Base-by-base conservation (phyloP, 202 grass and related monocot species). In the Musa balbisiana region DNA sequence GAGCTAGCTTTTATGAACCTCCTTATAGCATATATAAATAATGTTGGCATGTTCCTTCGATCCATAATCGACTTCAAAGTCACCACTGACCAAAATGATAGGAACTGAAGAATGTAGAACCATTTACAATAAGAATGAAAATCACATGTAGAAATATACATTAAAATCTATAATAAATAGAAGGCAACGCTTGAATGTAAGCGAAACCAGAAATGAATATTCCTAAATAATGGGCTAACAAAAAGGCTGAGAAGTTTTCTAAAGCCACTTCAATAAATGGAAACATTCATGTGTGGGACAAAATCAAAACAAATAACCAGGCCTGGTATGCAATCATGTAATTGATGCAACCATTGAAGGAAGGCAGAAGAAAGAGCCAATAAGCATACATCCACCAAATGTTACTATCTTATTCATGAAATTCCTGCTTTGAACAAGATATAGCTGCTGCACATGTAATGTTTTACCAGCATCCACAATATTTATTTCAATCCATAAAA, bases 31-130 rank as follows among this genome's bases (percentile, higher is more conserved):
- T 81, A 85, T 20, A 87, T 79, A 75, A 92, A 87, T 79, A 75
- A 92, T 84, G 55, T 84, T 84, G 26, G 86, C 86, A 60, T 91
- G 84, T 23, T 92, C 80, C 13, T 78, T 73, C 1, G 88, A 91
- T 73, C 73, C 90, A 81, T 89, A 97, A 77, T 97, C 82, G 29
- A 91, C 86, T 82, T 97, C 93, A 82, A 91, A 84, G 55, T 89
- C 82, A 74, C 90, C 89, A 84, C 25, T 59, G 83, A 78, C 73
- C 49, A 77, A 79, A 81, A 79, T 16, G 24, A 33, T 0, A 16
- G 27, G 23, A 53, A 8, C 19, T 0, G 24, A 67, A 17, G 20
- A 27, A 54, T 19, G 33, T 43, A 43, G 33, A 43, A 72, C 60
- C 4, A 78, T 64, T 1, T 78, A 70, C 12, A 63, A 3, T 56